Evolutionary conservation across 225 moss, liverwort and hornwort genomes (phyloP).

Genomic region (Ulota crispa): DNA sequence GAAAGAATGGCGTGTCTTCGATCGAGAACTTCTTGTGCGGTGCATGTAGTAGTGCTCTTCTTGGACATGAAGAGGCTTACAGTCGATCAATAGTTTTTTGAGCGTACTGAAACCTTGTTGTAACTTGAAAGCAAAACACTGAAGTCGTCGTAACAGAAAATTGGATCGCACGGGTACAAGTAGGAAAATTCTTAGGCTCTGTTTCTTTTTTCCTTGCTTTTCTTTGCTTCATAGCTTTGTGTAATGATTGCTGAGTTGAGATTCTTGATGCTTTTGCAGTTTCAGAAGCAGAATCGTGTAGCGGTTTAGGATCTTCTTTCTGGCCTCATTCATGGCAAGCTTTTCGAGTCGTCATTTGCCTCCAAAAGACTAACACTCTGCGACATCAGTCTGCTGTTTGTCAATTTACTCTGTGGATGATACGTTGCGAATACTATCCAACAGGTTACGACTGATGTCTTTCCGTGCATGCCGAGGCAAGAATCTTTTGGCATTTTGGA

Average conservation of each 20-base stretch:
- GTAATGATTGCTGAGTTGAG: conserved; percentile 8
- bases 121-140: neutral
- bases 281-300: neutral
- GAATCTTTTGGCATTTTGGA: neutral
- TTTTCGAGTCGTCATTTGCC: neutral
- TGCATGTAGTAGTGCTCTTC: conserved; percentile 4
- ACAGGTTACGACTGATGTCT: conserved; percentile 3
- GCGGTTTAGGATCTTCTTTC: neutral
- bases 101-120: neutral
- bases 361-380: neutral
- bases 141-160: neutral
- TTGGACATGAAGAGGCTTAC: neutral
- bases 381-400: neutral
- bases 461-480: neutral
- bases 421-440: neutral
- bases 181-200: neutral
- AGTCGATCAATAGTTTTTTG: neutral
- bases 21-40: conserved; percentile 10
- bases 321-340: conserved; percentile 8
- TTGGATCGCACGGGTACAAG: neutral
- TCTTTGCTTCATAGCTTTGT: conserved; percentile 5
- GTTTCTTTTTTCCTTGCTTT: neutral
- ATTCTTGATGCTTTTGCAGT: conserved; percentile 7
- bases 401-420: neutral
- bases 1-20: neutral